phyloP scores from a whole-genome alignment of 1,284 basidiomycete genomes.

The Coniferiporia weirii region DNA sequence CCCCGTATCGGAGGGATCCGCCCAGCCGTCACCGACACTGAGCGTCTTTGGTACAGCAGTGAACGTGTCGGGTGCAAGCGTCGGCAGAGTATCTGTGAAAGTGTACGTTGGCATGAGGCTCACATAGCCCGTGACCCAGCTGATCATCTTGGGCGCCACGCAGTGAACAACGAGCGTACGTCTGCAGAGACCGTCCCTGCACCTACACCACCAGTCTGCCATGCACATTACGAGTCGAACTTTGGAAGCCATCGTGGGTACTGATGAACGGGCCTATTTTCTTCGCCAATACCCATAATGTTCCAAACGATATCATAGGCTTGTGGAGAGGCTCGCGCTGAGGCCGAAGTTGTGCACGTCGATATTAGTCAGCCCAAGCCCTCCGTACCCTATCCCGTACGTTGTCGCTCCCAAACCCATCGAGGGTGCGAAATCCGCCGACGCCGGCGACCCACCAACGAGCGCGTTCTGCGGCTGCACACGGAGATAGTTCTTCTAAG shows the following conservation, averaged over 20 bases:
- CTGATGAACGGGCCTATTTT: no score
- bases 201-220: slow-evolving; percentile 75
- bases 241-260: no score
- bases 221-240: slow-evolving; percentile 56
- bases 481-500: neutral
- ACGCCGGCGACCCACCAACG: neutral
- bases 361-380: neutral
- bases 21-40: slow-evolving; percentile 69
- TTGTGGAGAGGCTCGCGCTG: neutral
- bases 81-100: slow-evolving; percentile 53
- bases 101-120: slow-evolving; percentile 66
- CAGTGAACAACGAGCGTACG: slow-evolving; percentile 39
- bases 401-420: neutral
- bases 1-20: slow-evolving; percentile 50
- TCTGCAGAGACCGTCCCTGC: slow-evolving; percentile 55
- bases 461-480: neutral
- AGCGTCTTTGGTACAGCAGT: slow-evolving; percentile 44
- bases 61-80: slow-evolving; percentile 55
- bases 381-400: neutral
- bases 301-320: no score
- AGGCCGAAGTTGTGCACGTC: neutral
- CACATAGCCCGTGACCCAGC: slow-evolving; percentile 33
- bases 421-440: neutral
- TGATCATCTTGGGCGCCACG: slow-evolving; percentile 53
- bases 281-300: no score